A percentile compares a stretch with the other conserved stretches of the same genome.
These are phyloP conservation scores for Solanum chacoense DNA, from an alignment of 305 asterid species.

Conservation along the genomic window DNA sequence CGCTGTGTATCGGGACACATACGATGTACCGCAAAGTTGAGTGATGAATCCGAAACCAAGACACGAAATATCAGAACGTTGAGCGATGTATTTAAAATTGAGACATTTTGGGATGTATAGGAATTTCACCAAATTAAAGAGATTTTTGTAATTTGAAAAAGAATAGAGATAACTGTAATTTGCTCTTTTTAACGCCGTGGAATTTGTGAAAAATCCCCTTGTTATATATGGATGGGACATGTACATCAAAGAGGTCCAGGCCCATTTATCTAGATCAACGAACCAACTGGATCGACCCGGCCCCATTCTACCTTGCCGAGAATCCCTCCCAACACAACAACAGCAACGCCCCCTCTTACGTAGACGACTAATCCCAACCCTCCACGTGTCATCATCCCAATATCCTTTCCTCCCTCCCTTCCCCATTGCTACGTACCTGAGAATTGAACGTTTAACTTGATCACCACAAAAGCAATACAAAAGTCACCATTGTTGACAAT, in stretches of 20 bases:
- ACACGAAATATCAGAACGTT: too few species aligned
- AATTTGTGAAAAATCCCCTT: not conserved
- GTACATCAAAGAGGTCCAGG: constrained; percentile 46
- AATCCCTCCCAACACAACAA: not conserved
- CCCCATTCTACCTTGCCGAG: constrained; percentile 1
- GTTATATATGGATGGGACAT: constrained; percentile 43
- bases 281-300: constrained; percentile 3
- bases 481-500: constrained; percentile 16
- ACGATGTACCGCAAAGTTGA: accelerated
- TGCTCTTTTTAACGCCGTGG: not conserved
- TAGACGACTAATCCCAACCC: constrained; percentile 1
- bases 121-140: not conserved
- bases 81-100: accelerated
- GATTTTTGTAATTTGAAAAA: too few species aligned
- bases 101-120: not conserved
- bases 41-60: too few species aligned
- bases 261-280: constrained; percentile 18
- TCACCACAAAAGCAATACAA: constrained; percentile 11
- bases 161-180: not conserved
- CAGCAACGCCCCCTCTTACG: not conserved
- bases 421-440: constrained; percentile 13
- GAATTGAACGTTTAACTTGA: constrained; percentile 44
- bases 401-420: not conserved
- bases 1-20: accelerated
- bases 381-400: constrained; percentile 22